These are phyloP conservation scores for Paxillus rubicundulus DNA, from an alignment of 768 basidiomycete species.

Conservation along the genomic window DNA sequence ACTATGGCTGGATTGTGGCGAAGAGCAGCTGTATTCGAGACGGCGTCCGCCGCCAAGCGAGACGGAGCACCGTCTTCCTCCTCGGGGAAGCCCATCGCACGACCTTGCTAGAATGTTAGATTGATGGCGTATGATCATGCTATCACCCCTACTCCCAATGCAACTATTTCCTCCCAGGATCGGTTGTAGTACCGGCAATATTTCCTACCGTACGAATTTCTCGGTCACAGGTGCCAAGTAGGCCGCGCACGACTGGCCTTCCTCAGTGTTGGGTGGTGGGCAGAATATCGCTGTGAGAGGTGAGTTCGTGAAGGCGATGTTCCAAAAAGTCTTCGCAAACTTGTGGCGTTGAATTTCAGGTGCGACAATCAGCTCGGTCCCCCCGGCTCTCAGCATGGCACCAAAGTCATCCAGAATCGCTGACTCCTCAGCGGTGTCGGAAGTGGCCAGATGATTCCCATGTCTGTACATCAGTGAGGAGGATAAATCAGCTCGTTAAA, in stretches of 20 bases:
- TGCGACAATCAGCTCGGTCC: conserved; percentile 44
- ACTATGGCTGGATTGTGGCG: conserved; percentile 43
- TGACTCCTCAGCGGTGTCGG: conserved; percentile 42
- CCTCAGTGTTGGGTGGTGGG: conserved; percentile 34
- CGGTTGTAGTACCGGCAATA: conserved; percentile 46
- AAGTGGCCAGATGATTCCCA: conserved; percentile 37
- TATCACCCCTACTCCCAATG: conserved; percentile 29
- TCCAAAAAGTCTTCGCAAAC: conserved; percentile 66
- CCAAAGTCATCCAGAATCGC: conserved; percentile 45
- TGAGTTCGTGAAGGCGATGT: conserved; percentile 49
- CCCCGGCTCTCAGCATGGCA: conserved; percentile 44
- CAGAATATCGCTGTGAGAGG: conserved; percentile 53
- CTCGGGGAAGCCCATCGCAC: conserved; percentile 40
- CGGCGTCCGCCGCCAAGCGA: conserved; percentile 36
- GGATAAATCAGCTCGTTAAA: neutral
- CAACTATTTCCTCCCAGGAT: conserved; percentile 45
- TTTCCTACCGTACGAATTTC: conserved; percentile 39
- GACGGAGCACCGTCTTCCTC: conserved; percentile 46
- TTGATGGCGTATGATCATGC: neutral
- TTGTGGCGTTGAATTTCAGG: conserved; percentile 63
- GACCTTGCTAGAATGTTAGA: conserved; percentile 12
- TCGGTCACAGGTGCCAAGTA: conserved; percentile 42
- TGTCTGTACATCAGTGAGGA: conserved; percentile 43
- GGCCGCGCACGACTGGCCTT: conserved; percentile 37
- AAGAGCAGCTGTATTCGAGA: conserved; percentile 38